Evolutionary conservation across 805 yeast genomes (phyloP).

Genomic region (Lipomyces kockii): DNA sequence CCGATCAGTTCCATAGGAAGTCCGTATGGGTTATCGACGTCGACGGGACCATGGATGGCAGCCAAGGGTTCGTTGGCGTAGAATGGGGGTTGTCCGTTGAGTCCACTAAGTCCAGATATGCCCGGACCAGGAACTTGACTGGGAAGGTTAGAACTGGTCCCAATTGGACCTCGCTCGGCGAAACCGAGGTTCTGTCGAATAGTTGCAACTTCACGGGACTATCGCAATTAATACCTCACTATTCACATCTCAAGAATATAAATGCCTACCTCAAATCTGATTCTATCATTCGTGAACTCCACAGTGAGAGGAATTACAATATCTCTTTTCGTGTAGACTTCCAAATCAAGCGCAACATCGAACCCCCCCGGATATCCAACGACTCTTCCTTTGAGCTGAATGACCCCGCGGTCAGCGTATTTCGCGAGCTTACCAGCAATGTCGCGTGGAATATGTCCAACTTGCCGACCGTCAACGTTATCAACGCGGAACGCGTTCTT

Average conservation of each 20-base stretch:
- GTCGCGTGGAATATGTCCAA: constrained; percentile 20
- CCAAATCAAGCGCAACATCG: constrained; percentile 7
- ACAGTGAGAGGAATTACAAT: not conserved
- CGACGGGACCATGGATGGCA: not conserved
- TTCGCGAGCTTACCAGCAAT: constrained; percentile 11
- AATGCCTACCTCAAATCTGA: not conserved
- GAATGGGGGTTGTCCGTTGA: not conserved
- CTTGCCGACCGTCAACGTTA: not conserved
- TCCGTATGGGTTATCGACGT: not conserved
- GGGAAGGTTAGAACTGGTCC: not conserved
- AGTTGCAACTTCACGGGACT: not conserved
- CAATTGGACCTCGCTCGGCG: not conserved
- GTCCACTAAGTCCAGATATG: not conserved
- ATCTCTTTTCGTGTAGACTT: not conserved
- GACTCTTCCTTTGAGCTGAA: constrained; percentile 8
- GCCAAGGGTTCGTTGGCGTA: constrained; percentile 2
- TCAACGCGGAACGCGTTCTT: constrained; percentile 18
- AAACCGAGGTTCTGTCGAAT: not conserved
- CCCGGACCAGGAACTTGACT: not conserved
- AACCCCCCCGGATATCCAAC: not conserved
- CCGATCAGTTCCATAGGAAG: constrained; percentile 1
- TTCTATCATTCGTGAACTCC: not conserved
- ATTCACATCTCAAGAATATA: not conserved
- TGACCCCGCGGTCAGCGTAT: constrained; percentile 9
- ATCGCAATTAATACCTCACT: not conserved